These are phyloP conservation scores for Pontederia crassipes DNA, from an alignment of 176 grass and related monocot species.

Conservation along the genomic window DNA sequence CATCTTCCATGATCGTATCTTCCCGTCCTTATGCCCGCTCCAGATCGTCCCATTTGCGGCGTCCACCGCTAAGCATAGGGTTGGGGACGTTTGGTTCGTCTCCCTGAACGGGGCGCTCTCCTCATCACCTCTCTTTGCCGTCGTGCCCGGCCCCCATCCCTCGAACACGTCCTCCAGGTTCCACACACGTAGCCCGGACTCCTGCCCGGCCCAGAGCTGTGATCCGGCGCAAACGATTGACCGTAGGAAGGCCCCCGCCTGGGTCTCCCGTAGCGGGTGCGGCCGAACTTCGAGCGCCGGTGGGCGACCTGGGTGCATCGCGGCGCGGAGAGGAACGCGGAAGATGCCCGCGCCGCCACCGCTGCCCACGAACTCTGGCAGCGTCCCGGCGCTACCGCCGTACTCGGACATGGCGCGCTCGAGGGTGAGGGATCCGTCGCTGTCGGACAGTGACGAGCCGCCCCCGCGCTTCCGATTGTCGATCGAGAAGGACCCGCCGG, in stretches of 20 bases:
- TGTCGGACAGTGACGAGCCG: slow-evolving; percentile 5
- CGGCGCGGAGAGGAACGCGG: slow-evolving; percentile 55
- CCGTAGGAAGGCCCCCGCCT: slow-evolving; percentile 63
- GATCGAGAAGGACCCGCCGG: neutral
- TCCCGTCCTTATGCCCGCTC: slow-evolving; percentile 82
- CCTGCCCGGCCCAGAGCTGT: slow-evolving; percentile 62
- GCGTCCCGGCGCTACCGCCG: slow-evolving; percentile 44
- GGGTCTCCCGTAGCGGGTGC: slow-evolving; percentile 72
- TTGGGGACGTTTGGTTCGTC: slow-evolving; percentile 40
- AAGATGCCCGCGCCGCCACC: slow-evolving; percentile 64
- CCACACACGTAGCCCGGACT: slow-evolving; percentile 59
- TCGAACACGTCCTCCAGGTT: slow-evolving; percentile 33
- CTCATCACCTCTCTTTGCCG: slow-evolving; percentile 59
- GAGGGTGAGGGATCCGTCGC: slow-evolving; percentile 55
- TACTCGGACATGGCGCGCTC: slow-evolving; percentile 78
- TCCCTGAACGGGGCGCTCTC: slow-evolving; percentile 72
- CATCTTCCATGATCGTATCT: slow-evolving; percentile 73
- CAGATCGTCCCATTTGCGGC: slow-evolving; percentile 52
- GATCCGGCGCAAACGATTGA: slow-evolving; percentile 28
- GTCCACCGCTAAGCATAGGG: slow-evolving; percentile 60
- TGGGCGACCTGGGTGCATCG: slow-evolving; percentile 67
- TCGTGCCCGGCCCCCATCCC: neutral
- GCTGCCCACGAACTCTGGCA: slow-evolving; percentile 53
- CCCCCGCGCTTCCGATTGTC: slow-evolving; percentile 8
- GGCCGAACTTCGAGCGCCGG: slow-evolving; percentile 62